These are phyloP conservation scores for Arctostaphylos glauca DNA, from an alignment of 148 eudicot species.

Conservation along the genomic window DNA sequence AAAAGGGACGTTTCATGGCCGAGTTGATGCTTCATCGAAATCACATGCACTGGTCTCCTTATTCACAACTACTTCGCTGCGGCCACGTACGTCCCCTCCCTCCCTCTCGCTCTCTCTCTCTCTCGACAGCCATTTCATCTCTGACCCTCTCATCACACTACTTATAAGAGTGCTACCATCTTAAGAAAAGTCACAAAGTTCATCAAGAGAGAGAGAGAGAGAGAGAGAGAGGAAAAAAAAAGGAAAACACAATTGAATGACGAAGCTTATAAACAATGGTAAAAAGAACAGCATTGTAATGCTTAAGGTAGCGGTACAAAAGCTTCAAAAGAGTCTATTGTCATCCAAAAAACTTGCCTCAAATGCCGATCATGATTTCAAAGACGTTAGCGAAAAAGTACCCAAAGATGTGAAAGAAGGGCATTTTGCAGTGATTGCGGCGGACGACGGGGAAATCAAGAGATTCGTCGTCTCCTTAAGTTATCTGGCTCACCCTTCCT, in stretches of 20 bases:
- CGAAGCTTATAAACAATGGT: conserved; percentile 18
- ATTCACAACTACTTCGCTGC: not conserved
- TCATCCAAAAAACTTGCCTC: conserved; percentile 25
- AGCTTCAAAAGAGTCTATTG: conserved; percentile 51
- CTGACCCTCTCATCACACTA: not conserved
- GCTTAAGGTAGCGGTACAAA: conserved; percentile 44
- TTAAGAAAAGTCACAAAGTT: not conserved
- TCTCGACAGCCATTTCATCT: not conserved
- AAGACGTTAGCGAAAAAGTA: conserved; percentile 20
- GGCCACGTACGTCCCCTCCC: not conserved
- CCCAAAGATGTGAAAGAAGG: conserved; percentile 69
- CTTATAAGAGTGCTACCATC: conserved; percentile 1
- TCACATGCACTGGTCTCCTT: conserved; percentile 34
- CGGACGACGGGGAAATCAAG: conserved; percentile 31
- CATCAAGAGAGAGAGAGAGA: not conserved
- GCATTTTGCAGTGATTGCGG: conserved; percentile 68
- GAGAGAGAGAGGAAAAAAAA: not conserved
- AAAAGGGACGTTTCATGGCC: conserved; percentile 23
- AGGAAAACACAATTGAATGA: conserved; percentile 7
- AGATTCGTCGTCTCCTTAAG: conserved; percentile 55
- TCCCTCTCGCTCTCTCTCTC: conserved; percentile 9
- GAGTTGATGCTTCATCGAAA: not conserved
- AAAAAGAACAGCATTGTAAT: conserved; percentile 39
- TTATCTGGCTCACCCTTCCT: conserved; percentile 45
- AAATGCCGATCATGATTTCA: not conserved